Percentiles rank a stretch among this genome's conserved stretches.
These are phyloP conservation scores for Clonostachys sp. DNA, from an alignment of 2,329 filamentous ascomycete species.

Conservation along the genomic window DNA sequence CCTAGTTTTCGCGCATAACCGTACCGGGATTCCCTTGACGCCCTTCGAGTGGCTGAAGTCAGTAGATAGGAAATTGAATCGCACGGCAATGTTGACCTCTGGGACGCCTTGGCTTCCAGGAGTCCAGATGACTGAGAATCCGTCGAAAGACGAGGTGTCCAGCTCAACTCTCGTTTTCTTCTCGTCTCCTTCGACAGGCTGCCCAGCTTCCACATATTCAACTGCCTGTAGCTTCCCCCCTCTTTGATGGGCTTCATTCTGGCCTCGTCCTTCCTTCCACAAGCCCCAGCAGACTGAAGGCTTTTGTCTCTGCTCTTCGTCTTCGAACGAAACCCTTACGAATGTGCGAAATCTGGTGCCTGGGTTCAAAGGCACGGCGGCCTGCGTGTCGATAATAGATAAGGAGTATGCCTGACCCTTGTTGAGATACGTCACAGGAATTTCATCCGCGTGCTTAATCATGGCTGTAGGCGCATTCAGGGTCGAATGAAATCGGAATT, in stretches of 20 bases:
- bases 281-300: slow-evolving; percentile 80
- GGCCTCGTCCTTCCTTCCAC: slow-evolving; percentile 96
- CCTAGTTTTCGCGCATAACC: slow-evolving; percentile 88
- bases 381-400: slow-evolving; percentile 73
- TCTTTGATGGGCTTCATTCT: slow-evolving; percentile 89
- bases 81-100: slow-evolving; percentile 83
- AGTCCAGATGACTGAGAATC: slow-evolving; percentile 88
- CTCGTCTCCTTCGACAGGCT: slow-evolving; percentile 56
- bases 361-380: slow-evolving; percentile 50
- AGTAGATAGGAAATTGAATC: slow-evolving; percentile 97
- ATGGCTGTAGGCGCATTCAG: slow-evolving; percentile 94
- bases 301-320: slow-evolving; percentile 84
- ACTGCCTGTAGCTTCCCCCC: slow-evolving; percentile 91
- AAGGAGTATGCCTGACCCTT: slow-evolving; percentile 94
- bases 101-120: slow-evolving; percentile 62
- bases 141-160: slow-evolving; percentile 81
- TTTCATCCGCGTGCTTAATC: slow-evolving; percentile 85
- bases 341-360: slow-evolving; percentile 80
- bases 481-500: slow-evolving; percentile 85
- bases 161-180: slow-evolving; percentile 66
- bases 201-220: slow-evolving; percentile 75
- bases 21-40: slow-evolving; percentile 93
- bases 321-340: slow-evolving; percentile 94
- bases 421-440: slow-evolving; percentile 96
- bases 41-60: slow-evolving; percentile 99